A percentile compares a stretch with the other conserved stretches of the same genome.
These are phyloP conservation scores for Saccharomycopsis schoenii DNA, from an alignment of 805 yeast genomes.

Conservation along the genomic window DNA sequence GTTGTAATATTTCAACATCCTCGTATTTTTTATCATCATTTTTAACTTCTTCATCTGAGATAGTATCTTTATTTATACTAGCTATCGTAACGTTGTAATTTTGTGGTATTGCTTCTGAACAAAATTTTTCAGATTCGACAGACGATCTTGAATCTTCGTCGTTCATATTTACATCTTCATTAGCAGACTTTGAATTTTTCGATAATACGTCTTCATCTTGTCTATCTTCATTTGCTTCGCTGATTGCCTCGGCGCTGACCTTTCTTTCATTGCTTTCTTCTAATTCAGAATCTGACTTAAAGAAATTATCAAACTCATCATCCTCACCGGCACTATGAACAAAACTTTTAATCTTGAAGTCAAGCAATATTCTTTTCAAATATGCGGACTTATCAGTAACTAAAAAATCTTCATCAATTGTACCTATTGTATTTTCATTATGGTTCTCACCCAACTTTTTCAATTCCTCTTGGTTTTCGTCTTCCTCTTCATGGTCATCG, in stretches of 20 bases:
- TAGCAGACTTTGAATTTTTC: background rate
- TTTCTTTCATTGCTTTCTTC: background rate
- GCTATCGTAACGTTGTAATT: background rate
- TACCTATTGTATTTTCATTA: background rate
- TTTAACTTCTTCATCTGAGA: background rate
- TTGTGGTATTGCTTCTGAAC: background rate
- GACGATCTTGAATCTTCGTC: background rate
- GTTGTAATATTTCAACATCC: background rate
- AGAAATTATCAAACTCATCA: slow-evolving; percentile 2
- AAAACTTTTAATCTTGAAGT: background rate
- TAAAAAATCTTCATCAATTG: slow-evolving; percentile 2
- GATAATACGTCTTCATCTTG: background rate
- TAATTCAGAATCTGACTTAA: background rate
- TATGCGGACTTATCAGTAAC: background rate
- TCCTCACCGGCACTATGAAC: slow-evolving; percentile 7
- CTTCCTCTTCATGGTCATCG: slow-evolving; percentile 19
- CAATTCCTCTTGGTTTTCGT: background rate
- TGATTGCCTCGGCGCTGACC: background rate
- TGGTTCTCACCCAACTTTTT: background rate
- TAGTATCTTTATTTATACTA: background rate
- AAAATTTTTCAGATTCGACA: background rate
- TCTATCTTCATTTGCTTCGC: background rate
- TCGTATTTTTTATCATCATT: too few species aligned
- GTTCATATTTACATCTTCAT: background rate
- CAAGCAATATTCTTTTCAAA: background rate